Evolutionary conservation across 2,329 filamentous ascomycete genomes (phyloP), one percentile per base, ranked within the genome.

Genomic region (Torrubiella hemipterigena): DNA sequence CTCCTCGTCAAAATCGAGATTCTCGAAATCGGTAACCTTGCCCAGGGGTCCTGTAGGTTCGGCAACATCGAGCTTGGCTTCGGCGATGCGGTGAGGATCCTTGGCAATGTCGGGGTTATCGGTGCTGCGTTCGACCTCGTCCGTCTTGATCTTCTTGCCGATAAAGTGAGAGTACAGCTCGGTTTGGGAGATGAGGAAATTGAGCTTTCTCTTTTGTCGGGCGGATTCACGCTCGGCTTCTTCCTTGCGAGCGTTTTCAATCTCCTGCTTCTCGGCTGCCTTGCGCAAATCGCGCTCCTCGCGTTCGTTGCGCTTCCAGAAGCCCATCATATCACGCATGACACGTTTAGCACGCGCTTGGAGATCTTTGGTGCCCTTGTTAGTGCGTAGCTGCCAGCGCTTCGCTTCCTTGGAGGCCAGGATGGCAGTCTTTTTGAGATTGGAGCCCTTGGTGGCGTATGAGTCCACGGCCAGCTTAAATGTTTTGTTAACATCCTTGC

Each of bases 161-260:
- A 98, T 95, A 58, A 98, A 98, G 67, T 98, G 91, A 25, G 89
- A 96, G 65, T 98, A 98, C 30, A 98, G 70, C 54, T 98, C 91
- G 1, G 91, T 98, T 61, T 98, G 91, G 2, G 89, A 95, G 55
- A 98, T 98, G 41, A 98, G 71, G 69, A 98, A 98, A 61, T 98
- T 96, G 54, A 98, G 82, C 65, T 98, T 98, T 48, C 91, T 78
- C 73, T 93, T 94, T 62, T 98, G 91, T 41, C 91, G 76, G 45
- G 93, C 93, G 12, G 91, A 86, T 70, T 98, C 91, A 42, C 93
- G 86, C 47, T 96, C 91, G 5, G 91, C 91, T 63, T 98, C 91
- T 37, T 89, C 87, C 59, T 89, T 93, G 58, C 91, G 87, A 13
- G 91, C 91, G 48, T 91, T 93, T 54, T 98, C 91, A 29, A 98